Base-by-base conservation (phyloP, 805 yeast genomes). In the Kodamaea laetipori region DNA sequence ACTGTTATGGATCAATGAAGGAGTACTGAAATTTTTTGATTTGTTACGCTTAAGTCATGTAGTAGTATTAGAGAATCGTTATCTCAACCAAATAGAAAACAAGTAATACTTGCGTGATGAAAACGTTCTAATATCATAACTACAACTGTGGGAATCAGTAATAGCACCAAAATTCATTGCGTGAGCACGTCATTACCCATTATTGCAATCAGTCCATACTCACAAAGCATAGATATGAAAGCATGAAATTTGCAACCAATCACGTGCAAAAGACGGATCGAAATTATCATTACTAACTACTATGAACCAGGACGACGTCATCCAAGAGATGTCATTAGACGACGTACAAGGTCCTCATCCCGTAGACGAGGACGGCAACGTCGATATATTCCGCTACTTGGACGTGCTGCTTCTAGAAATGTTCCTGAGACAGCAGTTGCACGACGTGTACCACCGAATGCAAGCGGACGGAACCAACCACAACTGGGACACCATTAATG, bases 311-410 rank as follows among this genome's bases (percentile, higher is more conserved):
- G 19, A 30, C 19, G 34, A 30, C 19, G 15, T 4, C 4, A 17
- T 13, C 19, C 6, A 17, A 5, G 34, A 16, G 19, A 30, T 30
- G 34, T 13, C 34, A 3, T 15, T 30, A 7, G 34, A 30, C 19
- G 34, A 4, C 34, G 34, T 13, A 15, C 34, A n/a, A 10, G 17
- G n/a, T 7, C 34, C 34, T 6, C 39, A 41, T 16, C 39, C 30
- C 19, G 11, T 25, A 10, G 45, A 41, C 25, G 48, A 40, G n/a
- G 39, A 45, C 16, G 43, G 40, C 15, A 35, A 30, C 37, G 45
- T 53, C 11, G 61, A 58, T 47, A 49, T 57, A 11, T 56, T 60
- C 39, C 43, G 50, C 26, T 54, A 54, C 39, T 46, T 60, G 16
- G 60, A 58, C 30, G 36, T 47, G 18, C 53, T 51, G n/a, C 48